Conservation (phyloP, 352 stramenopile species). For the Phytophthora hybrid region DNA sequence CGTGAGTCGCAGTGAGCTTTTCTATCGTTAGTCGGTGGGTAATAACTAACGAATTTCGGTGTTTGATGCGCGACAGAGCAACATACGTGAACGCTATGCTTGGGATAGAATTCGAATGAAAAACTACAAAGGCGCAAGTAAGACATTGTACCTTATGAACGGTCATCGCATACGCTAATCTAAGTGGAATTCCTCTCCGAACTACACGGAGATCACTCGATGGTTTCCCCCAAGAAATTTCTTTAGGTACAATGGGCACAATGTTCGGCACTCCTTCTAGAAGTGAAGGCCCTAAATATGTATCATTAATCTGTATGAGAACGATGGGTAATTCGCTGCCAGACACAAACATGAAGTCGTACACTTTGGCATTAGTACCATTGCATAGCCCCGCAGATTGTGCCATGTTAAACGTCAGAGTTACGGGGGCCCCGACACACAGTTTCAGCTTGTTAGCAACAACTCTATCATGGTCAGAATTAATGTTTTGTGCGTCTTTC, state of each 20-base stretch:
- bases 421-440: not conserved
- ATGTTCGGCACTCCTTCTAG: not conserved
- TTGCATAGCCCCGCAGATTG: not conserved
- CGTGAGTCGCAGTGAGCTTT: not conserved
- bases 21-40: not conserved
- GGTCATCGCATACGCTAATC: not conserved
- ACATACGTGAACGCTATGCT: not conserved
- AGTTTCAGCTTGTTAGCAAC: not conserved
- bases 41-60: not conserved
- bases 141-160: constrained; percentile 2
- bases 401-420: not conserved
- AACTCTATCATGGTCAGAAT: not conserved
- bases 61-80: not conserved
- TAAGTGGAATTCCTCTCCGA: not conserved
- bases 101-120: constrained; percentile 4
- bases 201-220: not conserved
- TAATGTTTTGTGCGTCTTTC: not conserved
- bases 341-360: not conserved
- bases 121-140: not conserved
- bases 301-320: not conserved
- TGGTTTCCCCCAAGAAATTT: constrained; percentile 1
- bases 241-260: not conserved
- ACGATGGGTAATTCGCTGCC: not conserved
- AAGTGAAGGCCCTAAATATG: not conserved
- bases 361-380: not conserved